These are phyloP conservation scores for Diaporthe amygdali DNA, from an alignment of 2,329 filamentous ascomycete genomes.

Conservation along the genomic window DNA sequence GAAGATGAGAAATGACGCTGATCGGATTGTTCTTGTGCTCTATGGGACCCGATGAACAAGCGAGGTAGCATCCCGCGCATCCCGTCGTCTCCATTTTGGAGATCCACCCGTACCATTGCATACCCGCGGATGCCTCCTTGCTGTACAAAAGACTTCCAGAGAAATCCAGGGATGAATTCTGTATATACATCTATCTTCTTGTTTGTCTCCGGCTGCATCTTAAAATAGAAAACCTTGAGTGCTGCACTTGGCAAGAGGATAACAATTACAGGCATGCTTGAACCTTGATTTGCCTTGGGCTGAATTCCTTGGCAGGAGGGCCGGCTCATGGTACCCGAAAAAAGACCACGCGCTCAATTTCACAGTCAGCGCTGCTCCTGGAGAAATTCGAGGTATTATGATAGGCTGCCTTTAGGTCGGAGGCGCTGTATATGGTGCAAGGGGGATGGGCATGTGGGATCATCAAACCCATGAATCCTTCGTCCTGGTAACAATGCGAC, in stretches of 20 bases:
- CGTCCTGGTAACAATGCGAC: neutral
- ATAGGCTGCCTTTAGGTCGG: neutral
- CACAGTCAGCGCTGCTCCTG: neutral
- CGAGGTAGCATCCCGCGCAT: conserved; percentile 4
- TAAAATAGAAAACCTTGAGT: neutral
- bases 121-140: too few relatives aligned
- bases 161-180: neutral
- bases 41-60: neutral
- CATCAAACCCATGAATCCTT: neutral
- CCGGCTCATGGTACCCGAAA: neutral
- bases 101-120: neutral
- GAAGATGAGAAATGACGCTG: neutral
- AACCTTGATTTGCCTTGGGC: neutral
- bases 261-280: too few relatives aligned
- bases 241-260: too few relatives aligned
- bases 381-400: neutral
- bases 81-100: conserved; percentile 3
- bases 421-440: neutral
- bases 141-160: too few relatives aligned
- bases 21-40: neutral
- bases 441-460: neutral
- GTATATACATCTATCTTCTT: neutral
- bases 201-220: too few relatives aligned
- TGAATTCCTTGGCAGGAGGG: neutral
- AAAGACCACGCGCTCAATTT: neutral